Conservation (phyloP, 2,329 filamentous ascomycete species). For the Venturia carpophila region DNA sequence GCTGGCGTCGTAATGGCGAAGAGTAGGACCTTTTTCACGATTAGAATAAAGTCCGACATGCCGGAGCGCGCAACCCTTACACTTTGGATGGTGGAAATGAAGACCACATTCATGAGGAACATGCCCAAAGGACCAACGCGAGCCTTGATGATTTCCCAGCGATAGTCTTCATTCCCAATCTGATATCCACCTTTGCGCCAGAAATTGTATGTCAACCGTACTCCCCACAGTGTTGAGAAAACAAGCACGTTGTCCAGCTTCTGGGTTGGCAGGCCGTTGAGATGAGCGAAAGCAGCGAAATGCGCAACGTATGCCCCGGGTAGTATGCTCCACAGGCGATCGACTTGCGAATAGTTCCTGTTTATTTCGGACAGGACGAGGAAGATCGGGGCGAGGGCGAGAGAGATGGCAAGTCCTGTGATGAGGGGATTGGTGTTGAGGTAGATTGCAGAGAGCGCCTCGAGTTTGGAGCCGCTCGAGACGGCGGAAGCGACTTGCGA, state of each 20-base stretch:
- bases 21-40: slow-evolving; percentile 54
- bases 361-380: slow-evolving; percentile 75
- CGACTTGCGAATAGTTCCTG: slow-evolving; percentile 93
- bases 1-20: slow-evolving; percentile 71
- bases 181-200: slow-evolving; percentile 90
- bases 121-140: slow-evolving; percentile 58
- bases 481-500: slow-evolving; percentile 26
- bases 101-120: slow-evolving; percentile 79
- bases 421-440: slow-evolving; percentile 79
- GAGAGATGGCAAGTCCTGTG: slow-evolving; percentile 61
- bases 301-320: slow-evolving; percentile 82
- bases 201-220: slow-evolving; percentile 92
- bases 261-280: slow-evolving; percentile 61
- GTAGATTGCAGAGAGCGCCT: slow-evolving; percentile 64
- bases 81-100: slow-evolving; percentile 74
- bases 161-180: slow-evolving; percentile 87
- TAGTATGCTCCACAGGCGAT: slow-evolving; percentile 83
- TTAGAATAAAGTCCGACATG: neutral
- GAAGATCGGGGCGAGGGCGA: slow-evolving; percentile 64
- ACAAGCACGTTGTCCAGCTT: slow-evolving; percentile 65
- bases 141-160: slow-evolving; percentile 72
- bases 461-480: slow-evolving; percentile 49
- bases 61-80: slow-evolving; percentile 31
- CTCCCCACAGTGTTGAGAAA: slow-evolving; percentile 71
- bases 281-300: slow-evolving; percentile 72